phyloP scores from a whole-genome alignment of 2,329 filamentous ascomycete genomes.

The Colletotrichum falcatum region DNA sequence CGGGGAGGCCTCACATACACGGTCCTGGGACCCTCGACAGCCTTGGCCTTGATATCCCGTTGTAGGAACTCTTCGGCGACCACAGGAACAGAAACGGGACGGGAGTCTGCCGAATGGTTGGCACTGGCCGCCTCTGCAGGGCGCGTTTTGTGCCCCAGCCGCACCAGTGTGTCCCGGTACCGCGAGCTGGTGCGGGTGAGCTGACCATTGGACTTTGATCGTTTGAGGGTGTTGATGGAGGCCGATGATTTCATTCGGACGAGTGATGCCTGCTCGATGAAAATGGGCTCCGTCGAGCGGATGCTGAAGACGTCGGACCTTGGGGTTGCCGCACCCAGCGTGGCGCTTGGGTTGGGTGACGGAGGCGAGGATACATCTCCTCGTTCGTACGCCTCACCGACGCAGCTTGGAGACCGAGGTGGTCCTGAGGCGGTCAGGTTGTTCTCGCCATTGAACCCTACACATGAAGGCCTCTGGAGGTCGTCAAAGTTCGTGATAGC shows the following conservation, averaged over 20 bases:
- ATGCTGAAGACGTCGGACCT: constrained; percentile 51
- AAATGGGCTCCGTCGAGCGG: constrained; percentile 51
- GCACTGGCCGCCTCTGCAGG: constrained; percentile 20
- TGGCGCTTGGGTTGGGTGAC: constrained; percentile 38
- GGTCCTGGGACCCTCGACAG: constrained; percentile 48
- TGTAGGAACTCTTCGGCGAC: constrained; percentile 44
- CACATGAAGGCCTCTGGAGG: constrained; percentile 87
- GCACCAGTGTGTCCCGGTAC: constrained; percentile 46
- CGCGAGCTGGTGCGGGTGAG: constrained; percentile 48
- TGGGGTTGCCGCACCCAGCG: constrained; percentile 48
- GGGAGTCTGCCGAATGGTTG: constrained; percentile 28
- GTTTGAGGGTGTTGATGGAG: constrained; percentile 45
- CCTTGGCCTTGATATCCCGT: constrained; percentile 43
- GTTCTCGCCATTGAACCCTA: constrained; percentile 63
- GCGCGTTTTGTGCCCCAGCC: constrained; percentile 7
- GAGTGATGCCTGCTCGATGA: constrained; percentile 56
- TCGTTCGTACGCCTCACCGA: constrained; percentile 50
- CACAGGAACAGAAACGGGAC: constrained; percentile 47
- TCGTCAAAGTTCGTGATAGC: constrained; percentile 60
- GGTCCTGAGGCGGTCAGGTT: constrained; percentile 41
- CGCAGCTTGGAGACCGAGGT: constrained; percentile 49
- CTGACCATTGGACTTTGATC: constrained; percentile 55
- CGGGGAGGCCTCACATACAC: constrained; percentile 48
- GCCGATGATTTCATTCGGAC: constrained; percentile 51
- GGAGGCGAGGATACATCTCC: constrained; percentile 22